A percentile compares a stretch with the other conserved stretches of the same genome.
Conservation (phyloP, 768 basidiomycete genomes). For the Hypsizygus marmoreus region DNA sequence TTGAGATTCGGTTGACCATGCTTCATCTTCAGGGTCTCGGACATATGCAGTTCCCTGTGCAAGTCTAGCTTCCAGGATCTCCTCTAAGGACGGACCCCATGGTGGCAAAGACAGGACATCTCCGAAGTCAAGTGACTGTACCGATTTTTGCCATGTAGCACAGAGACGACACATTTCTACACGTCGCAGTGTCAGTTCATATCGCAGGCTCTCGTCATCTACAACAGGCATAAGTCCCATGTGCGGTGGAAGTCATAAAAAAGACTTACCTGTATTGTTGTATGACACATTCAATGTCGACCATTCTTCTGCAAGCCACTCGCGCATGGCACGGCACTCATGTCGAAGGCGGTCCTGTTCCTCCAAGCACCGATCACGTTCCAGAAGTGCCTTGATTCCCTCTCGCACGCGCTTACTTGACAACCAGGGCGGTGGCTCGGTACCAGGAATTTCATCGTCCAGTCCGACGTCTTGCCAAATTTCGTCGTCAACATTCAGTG, state of each 20-base stretch:
- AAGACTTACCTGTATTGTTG: too few species aligned
- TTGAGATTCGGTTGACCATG: too few species aligned
- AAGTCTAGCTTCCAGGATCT: background rate
- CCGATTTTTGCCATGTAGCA: constrained; percentile 2
- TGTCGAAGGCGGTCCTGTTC: background rate
- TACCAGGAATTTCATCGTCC: constrained; percentile 16
- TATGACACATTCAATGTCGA: too few species aligned
- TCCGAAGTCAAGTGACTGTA: constrained; percentile 2
- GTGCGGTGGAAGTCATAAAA: too few species aligned
- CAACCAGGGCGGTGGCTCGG: background rate
- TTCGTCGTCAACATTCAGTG: constrained; percentile 28
- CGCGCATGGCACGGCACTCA: background rate
- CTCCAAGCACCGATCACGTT: constrained; percentile 1
- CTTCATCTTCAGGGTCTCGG: too few species aligned
- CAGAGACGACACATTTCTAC: background rate
- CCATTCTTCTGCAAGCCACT: constrained; percentile 3
- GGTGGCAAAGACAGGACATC: background rate
- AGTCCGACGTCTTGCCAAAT: constrained; percentile 33
- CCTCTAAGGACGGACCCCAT: background rate
- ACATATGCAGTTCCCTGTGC: background rate
- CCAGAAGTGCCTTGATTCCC: background rate
- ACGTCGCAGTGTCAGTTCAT: constrained; percentile 1
- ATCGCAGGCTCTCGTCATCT: constrained; percentile 1
- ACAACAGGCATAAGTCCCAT: too few species aligned
- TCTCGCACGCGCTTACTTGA: background rate